Conservation (phyloP, 148 eudicot genomes). For the Silene latifolia region DNA sequence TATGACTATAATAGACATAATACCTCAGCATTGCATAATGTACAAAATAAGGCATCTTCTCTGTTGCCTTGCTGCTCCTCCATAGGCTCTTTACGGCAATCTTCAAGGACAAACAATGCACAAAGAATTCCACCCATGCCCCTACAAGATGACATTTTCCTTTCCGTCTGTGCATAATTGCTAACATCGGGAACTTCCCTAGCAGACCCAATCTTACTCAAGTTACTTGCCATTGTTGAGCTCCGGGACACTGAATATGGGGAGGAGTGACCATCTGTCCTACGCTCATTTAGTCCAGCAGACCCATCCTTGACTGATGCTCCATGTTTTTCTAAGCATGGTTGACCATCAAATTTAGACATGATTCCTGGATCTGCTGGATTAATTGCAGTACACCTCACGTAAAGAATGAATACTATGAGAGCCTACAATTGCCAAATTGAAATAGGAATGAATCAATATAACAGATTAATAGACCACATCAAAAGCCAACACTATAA, state of each 20-base stretch:
- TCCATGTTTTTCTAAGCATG: constrained; percentile 32
- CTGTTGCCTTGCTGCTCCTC: constrained; percentile 57
- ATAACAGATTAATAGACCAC: background rate
- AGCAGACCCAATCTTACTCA: constrained; percentile 57
- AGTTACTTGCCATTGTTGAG: constrained; percentile 64
- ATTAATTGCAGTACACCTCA: constrained; percentile 81
- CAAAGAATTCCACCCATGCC: constrained; percentile 60
- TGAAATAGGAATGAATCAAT: constrained; percentile 13
- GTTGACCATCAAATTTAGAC: constrained; percentile 50
- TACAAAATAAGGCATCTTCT: constrained; percentile 91
- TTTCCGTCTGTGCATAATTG: constrained; percentile 27
- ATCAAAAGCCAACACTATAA: background rate
- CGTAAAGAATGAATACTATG: constrained; percentile 80
- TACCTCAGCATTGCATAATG: constrained; percentile 93
- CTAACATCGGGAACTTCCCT: constrained; percentile 39
- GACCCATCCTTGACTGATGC: constrained; percentile 35
- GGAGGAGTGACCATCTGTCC: constrained; percentile 55
- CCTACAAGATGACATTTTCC: constrained; percentile 35
- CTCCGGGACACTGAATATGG: constrained; percentile 65
- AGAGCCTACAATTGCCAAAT: constrained; percentile 52
- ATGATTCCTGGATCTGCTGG: constrained; percentile 97
- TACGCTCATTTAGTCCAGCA: constrained; percentile 46
- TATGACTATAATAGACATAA: background rate
- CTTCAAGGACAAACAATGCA: constrained; percentile 66
- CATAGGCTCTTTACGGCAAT: constrained; percentile 57